Evolutionary conservation across 2,329 filamentous ascomycete genomes (phyloP), one percentile per base, ranked within the genome.

Genomic region (Pseudogymnoascus verrucosus): DNA sequence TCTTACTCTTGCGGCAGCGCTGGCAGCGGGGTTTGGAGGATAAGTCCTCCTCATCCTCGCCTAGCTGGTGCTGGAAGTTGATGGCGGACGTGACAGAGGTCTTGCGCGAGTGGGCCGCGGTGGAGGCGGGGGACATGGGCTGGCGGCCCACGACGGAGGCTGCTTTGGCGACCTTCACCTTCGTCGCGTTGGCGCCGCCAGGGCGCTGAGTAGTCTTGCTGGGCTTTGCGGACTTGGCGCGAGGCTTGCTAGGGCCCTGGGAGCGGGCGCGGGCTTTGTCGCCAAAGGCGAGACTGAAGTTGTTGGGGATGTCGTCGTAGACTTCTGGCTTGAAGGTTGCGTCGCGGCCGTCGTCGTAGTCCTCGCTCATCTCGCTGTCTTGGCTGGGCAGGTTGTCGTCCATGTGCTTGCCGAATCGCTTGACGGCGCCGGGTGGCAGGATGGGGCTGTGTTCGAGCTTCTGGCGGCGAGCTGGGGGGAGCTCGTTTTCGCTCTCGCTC

Each of bases 1-100:
- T 99, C 83, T 99, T 99, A 79, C 93, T 98, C 85, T 99, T 99
- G 72, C 95, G 89, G 82, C 95, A 99, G 64, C 95, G 89, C 76
- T 99, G 95, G 80, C 95, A 99, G 67, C 95, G 92, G 64, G 95
- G 95, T 78, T 98, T 97, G 68, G 89, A 93, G 0, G 93, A 97
- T 19, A 98, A 79, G 64, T 97, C 93, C 68, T 97, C 93, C 68
- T 96, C 91, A 68, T 92, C 91, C 34, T 81, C 80, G 59, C 81
- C 84, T 42, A 85, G 77, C 67, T 82, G 83, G 67, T 84, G 79
- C 70, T 86, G 84, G 72, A 86, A 85, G 71, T 83, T 86, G 71
- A 87, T 75, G 10, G 80, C 79, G 12, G 90, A 91, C 10, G 86
- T 83, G 64, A 88, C 81, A 0, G 90, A 93, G 40, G 85, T 84